Percentiles rank a stretch among this genome's conserved stretches.
phyloP scores from a whole-genome alignment of 129 eudicot genomes.

The Cynara cardunculus region DNA sequence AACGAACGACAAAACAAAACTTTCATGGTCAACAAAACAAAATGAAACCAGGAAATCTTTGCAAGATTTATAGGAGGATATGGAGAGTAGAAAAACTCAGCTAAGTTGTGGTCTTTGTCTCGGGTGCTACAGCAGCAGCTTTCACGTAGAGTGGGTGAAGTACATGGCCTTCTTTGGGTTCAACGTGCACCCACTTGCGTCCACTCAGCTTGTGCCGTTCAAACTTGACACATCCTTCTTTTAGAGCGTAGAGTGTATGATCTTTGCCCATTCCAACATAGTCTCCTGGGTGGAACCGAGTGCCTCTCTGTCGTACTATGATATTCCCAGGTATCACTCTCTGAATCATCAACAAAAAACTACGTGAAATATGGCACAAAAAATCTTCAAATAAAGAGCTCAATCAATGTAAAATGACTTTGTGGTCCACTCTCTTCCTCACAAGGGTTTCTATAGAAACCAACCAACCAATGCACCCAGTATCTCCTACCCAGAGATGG shows the following conservation, averaged over 20 bases:
- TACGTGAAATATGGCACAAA: neutral
- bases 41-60: constrained; percentile 3
- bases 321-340: constrained; percentile 93
- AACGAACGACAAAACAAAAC: too few species aligned
- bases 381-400: neutral
- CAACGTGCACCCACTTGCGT: constrained; percentile 91
- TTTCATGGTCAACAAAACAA: neutral
- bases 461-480: neutral
- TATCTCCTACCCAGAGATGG: too few species aligned
- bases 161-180: constrained; percentile 79
- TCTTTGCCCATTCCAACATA: constrained; percentile 95
- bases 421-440: neutral
- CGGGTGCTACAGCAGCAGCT: constrained; percentile 18
- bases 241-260: constrained; percentile 82
- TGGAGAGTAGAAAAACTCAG: neutral
- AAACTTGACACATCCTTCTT: constrained; percentile 88
- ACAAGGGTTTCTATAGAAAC: neutral
- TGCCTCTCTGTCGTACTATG: constrained; percentile 88
- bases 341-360: constrained; percentile 36
- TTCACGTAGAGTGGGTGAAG: constrained; percentile 63
- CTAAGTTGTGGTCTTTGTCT: constrained; percentile 39
- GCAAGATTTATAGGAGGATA: neutral
- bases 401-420: neutral
- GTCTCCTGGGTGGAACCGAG: constrained; percentile 93
- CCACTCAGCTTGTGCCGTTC: constrained; percentile 76